A percentile compares a stretch with the other conserved stretches of the same genome.
Conservation (phyloP, 306 rosid genomes). For the Rosa rugosa region DNA sequence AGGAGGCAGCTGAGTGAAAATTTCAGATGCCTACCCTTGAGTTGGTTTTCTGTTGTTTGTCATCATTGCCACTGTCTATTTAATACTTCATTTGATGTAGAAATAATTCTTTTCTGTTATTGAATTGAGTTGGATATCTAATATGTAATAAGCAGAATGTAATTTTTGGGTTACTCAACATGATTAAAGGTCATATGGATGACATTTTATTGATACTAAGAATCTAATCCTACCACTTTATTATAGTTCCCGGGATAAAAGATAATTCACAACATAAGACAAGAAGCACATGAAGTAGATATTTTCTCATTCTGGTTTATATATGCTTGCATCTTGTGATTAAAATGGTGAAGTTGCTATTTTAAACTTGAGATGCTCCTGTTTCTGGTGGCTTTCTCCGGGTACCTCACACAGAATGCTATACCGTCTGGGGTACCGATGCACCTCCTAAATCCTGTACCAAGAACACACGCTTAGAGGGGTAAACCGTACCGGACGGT, state of each 20-base stretch:
- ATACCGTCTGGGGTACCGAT: too few relatives aligned
- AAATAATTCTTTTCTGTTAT: not conserved
- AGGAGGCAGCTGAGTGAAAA: constrained; percentile 54
- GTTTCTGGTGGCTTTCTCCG: too few relatives aligned
- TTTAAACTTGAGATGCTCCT: not conserved
- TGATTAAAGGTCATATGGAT: not conserved
- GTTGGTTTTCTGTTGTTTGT: constrained; percentile 11
- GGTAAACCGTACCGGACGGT: too few relatives aligned
- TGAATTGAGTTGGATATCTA: not conserved
- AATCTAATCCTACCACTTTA: not conserved
- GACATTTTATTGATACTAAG: not conserved
- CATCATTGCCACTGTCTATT: constrained; percentile 22
- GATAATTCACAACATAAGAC: too few relatives aligned
- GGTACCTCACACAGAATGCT: too few relatives aligned
- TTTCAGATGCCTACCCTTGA: not conserved
- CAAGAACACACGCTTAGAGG: too few relatives aligned
- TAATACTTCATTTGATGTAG: constrained; percentile 33
- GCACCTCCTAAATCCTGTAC: too few relatives aligned
- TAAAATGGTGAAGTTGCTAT: too few relatives aligned
- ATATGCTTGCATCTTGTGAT: not conserved
- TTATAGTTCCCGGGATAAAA: not conserved
- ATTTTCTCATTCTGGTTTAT: not conserved
- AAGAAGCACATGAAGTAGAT: not conserved
- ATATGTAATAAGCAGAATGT: not conserved
- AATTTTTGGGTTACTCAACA: not conserved